These are phyloP conservation scores for Closterium sp. DNA, from an alignment of 139 green algal species.

Conservation along the genomic window DNA sequence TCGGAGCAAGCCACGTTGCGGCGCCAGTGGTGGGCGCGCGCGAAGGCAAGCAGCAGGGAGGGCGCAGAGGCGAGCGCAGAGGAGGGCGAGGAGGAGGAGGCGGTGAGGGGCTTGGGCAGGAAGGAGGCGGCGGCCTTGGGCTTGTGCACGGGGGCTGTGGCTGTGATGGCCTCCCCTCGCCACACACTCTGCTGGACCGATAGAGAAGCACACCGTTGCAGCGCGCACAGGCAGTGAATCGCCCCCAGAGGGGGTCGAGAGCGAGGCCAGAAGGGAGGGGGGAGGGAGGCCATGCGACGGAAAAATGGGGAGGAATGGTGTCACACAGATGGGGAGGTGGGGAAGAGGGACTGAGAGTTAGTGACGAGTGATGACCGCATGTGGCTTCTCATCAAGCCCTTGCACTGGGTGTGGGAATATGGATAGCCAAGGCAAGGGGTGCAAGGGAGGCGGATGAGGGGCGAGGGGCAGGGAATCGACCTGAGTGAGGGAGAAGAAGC, in stretches of 20 bases:
- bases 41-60: not conserved
- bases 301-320: too few species aligned
- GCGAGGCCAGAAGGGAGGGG: too few species aligned
- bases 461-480: not conserved
- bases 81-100: not conserved
- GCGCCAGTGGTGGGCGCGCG: not conserved
- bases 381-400: too few species aligned
- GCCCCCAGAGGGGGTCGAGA: too few species aligned
- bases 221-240: not conserved
- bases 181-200: constrained; percentile 3
- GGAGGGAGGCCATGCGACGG: too few species aligned
- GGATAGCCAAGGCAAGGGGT: too few species aligned
- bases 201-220: not conserved
- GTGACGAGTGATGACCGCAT: too few species aligned
- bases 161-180: not conserved
- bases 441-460: too few species aligned
- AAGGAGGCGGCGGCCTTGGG: not conserved
- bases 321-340: too few species aligned
- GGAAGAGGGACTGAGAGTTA: too few species aligned
- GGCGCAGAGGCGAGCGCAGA: too few species aligned
- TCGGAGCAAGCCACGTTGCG: not conserved
- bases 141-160: not conserved
- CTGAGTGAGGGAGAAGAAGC: not conserved
- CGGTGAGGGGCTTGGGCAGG: not conserved
- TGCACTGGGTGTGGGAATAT: too few species aligned